Percentiles rank a stretch among this genome's conserved stretches.
Evolutionary conservation across 164 flowering plant genomes (phyloP).

Genomic region (Cinnamomum micranthum): DNA sequence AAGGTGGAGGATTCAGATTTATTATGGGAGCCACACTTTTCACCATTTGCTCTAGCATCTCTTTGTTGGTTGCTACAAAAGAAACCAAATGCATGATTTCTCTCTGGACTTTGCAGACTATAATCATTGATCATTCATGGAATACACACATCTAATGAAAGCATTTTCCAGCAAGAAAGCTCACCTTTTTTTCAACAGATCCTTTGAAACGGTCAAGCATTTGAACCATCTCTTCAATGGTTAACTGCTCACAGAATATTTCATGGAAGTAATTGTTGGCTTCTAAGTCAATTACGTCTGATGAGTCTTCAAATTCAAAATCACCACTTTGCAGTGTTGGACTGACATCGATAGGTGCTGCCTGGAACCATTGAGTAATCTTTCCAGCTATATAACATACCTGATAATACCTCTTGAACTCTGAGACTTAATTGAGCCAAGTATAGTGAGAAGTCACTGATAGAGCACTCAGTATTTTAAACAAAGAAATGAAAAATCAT

Average conservation of each 20-base stretch:
- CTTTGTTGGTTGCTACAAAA: conserved; percentile 32
- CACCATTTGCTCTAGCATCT: conserved; percentile 57
- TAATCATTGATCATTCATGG: not conserved
- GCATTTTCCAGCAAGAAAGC: not conserved
- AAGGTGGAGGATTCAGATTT: conserved; percentile 69
- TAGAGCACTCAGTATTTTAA: too few relatives aligned
- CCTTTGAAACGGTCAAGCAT: conserved; percentile 84
- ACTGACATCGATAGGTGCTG: conserved; percentile 31
- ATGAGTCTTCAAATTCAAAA: conserved; percentile 34
- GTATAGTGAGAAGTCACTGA: too few relatives aligned
- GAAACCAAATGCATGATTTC: not conserved
- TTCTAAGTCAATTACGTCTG: conserved; percentile 80
- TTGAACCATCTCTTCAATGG: conserved; percentile 74
- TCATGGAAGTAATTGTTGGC: conserved; percentile 81
- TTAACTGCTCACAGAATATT: conserved; percentile 71
- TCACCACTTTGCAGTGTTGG: conserved; percentile 52
- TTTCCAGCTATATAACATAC: too few relatives aligned
- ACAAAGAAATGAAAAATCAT: too few relatives aligned
- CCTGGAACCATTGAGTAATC: conserved; percentile 32
- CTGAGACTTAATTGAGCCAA: too few relatives aligned
- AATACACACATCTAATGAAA: not conserved
- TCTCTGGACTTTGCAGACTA: too few relatives aligned
- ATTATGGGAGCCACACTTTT: conserved; percentile 40
- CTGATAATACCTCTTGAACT: too few relatives aligned
- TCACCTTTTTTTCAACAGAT: conserved; percentile 69